Conservation (phyloP, 805 yeast genomes). For the Zygosaccharomyces lentus region DNA sequence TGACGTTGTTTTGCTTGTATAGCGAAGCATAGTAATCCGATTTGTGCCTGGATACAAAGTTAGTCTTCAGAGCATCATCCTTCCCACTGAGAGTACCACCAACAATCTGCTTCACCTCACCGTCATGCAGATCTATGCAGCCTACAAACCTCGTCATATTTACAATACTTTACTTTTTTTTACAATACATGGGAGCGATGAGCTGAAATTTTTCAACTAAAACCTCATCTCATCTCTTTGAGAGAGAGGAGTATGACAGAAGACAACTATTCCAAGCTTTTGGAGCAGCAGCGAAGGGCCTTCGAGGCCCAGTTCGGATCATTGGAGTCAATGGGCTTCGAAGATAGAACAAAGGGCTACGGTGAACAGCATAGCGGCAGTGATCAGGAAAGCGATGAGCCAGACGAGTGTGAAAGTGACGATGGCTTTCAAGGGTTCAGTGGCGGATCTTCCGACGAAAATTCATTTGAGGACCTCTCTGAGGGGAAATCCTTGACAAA, state of each 20-base stretch:
- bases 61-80: constrained; percentile 50
- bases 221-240: not conserved
- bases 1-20: constrained; percentile 53
- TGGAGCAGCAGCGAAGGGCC: constrained; percentile 53
- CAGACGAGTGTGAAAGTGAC: constrained; percentile 12
- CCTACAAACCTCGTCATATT: constrained; percentile 85
- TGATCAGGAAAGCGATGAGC: constrained; percentile 1
- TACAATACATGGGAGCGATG: constrained; percentile 9
- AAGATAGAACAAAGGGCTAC: constrained; percentile 40
- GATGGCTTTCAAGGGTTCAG: constrained; percentile 26
- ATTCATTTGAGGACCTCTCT: constrained; percentile 11
- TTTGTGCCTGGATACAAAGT: constrained; percentile 73
- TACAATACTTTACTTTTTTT: not conserved
- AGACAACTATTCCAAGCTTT: constrained; percentile 21
- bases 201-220: constrained; percentile 5
- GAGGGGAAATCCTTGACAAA: constrained; percentile 1
- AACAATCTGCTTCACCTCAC: constrained; percentile 94
- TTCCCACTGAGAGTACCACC: constrained; percentile 75
- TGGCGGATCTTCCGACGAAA: constrained; percentile 21
- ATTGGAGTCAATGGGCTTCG: constrained; percentile 50
- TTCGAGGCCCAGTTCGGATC: constrained; percentile 65
- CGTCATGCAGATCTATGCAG: constrained; percentile 92
- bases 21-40: constrained; percentile 71
- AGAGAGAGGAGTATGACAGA: constrained; percentile 10
- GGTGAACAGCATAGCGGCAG: constrained; percentile 7